Evolutionary conservation across 805 yeast species (phyloP).

Genomic region (Cyberlindnera sargentensis): DNA sequence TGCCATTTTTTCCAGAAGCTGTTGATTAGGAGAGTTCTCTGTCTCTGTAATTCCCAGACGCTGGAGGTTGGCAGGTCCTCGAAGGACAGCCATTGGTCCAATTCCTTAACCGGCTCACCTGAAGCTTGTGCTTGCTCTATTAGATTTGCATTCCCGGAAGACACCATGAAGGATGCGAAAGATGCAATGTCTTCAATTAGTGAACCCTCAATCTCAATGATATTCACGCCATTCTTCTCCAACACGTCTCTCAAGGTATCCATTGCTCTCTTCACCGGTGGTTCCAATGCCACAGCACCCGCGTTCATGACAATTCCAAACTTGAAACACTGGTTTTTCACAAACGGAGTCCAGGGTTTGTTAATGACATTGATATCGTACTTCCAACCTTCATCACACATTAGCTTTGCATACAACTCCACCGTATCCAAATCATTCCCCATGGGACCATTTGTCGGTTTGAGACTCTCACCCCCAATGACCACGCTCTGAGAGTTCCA

Average conservation of each 20-base stretch:
- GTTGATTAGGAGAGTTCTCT: constrained; percentile 30
- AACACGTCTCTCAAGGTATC: constrained; percentile 24
- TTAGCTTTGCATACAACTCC: constrained; percentile 27
- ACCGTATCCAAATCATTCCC: constrained; percentile 30
- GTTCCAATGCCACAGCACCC: constrained; percentile 38
- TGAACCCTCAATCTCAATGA: constrained; percentile 36
- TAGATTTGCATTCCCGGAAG: constrained; percentile 33
- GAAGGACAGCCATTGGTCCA: constrained; percentile 29
- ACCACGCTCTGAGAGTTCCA: constrained; percentile 12
- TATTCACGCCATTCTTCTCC: constrained; percentile 39
- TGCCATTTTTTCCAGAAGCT: constrained; percentile 37
- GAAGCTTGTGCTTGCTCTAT: constrained; percentile 26
- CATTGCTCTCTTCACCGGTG: constrained; percentile 43
- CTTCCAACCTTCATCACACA: constrained; percentile 33
- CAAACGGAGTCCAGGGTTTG: constrained; percentile 37
- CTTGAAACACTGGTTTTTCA: constrained; percentile 28
- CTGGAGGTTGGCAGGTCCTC: constrained; percentile 30
- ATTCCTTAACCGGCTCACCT: constrained; percentile 35
- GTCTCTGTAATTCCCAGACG: constrained; percentile 36
- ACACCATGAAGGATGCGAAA: constrained; percentile 29
- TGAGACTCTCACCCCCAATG: constrained; percentile 25
- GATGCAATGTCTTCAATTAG: constrained; percentile 27
- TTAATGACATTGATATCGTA: constrained; percentile 33
- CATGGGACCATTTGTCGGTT: constrained; percentile 43
- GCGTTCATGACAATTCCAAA: constrained; percentile 37